A percentile compares a stretch with the other conserved stretches of the same genome.
phyloP scores from a whole-genome alignment of 345 rosid genomes.

The Rhizophora mangle region DNA sequence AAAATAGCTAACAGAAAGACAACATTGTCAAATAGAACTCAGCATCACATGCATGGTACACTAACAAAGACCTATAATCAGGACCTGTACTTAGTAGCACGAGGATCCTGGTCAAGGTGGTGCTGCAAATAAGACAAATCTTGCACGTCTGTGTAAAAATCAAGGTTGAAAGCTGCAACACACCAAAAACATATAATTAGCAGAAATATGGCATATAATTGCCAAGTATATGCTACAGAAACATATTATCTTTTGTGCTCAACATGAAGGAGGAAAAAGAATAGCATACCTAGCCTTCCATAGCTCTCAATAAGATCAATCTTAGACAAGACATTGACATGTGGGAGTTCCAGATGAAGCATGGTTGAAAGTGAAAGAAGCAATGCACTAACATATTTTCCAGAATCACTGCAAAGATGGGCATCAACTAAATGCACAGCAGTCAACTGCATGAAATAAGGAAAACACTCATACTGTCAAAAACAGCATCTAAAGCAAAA shows the following conservation, averaged over 20 bases:
- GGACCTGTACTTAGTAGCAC: slow-evolving; percentile 84
- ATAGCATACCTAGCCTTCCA: slow-evolving; percentile 68
- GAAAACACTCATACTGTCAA: slow-evolving; percentile 16
- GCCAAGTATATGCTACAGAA: neutral
- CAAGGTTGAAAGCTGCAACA: slow-evolving; percentile 71
- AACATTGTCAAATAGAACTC: neutral
- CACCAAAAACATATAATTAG: slow-evolving; percentile 7
- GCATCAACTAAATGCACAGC: slow-evolving; percentile 86
- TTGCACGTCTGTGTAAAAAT: slow-evolving; percentile 86
- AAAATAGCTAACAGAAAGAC: too few relatives aligned
- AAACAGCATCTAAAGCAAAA: slow-evolving; percentile 12
- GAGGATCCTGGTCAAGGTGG: slow-evolving; percentile 71
- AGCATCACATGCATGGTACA: neutral
- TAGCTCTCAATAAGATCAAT: slow-evolving; percentile 86
- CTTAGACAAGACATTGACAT: slow-evolving; percentile 84
- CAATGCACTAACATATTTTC: slow-evolving; percentile 79
- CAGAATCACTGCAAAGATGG: slow-evolving; percentile 82
- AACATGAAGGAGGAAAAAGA: neutral
- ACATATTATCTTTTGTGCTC: neutral
- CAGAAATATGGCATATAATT: neutral
- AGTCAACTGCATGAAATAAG: slow-evolving; percentile 57
- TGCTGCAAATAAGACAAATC: slow-evolving; percentile 75
- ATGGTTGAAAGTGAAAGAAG: slow-evolving; percentile 80
- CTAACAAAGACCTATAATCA: slow-evolving; percentile 2
- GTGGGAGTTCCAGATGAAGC: slow-evolving; percentile 95